Evolutionary conservation across 495 filamentous ascomycete species (phyloP).

Genomic region (Hypoxylon perforatum): DNA sequence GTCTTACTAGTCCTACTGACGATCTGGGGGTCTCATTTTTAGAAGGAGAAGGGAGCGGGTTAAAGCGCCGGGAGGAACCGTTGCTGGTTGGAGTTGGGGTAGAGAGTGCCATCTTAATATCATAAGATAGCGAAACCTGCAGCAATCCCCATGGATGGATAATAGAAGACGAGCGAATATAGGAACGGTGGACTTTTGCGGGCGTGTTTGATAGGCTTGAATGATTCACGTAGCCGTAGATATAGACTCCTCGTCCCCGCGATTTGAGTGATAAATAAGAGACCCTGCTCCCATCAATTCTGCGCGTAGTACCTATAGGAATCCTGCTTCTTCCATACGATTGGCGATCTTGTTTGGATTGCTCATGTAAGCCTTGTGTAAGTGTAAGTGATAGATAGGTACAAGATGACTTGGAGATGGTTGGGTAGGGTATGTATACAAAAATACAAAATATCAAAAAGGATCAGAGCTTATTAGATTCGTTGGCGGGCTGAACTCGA

Average conservation of each 20-base stretch:
- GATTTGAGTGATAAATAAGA: conserved; percentile 12
- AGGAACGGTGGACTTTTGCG: conserved; percentile 1
- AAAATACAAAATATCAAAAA: too few species aligned
- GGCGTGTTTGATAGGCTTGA: conserved; percentile 7
- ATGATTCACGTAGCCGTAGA: conserved; percentile 15
- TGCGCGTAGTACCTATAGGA: conserved; percentile 10
- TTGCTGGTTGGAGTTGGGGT: conserved; percentile 45
- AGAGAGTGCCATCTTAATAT: conserved; percentile 47
- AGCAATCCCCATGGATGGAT: conserved; percentile 40
- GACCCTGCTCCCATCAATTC: conserved; percentile 16
- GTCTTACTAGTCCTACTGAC: conserved; percentile 42
- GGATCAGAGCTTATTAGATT: background rate
- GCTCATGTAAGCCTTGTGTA: conserved; percentile 20
- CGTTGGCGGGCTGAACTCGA: background rate
- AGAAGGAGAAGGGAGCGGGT: conserved; percentile 42
- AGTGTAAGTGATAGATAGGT: conserved; percentile 6
- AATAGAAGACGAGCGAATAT: conserved; percentile 15
- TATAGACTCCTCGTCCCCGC: conserved; percentile 11
- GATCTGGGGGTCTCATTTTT: conserved; percentile 44
- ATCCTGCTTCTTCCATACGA: conserved; percentile 14
- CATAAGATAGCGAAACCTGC: conserved; percentile 36
- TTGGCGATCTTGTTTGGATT: conserved; percentile 8
- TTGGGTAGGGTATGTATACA: too few species aligned
- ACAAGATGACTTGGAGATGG: too few species aligned
- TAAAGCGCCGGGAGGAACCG: conserved; percentile 45